Evolutionary conservation across 2,329 filamentous ascomycete genomes (phyloP).

Genomic region (Microsporum ferrugineum): DNA sequence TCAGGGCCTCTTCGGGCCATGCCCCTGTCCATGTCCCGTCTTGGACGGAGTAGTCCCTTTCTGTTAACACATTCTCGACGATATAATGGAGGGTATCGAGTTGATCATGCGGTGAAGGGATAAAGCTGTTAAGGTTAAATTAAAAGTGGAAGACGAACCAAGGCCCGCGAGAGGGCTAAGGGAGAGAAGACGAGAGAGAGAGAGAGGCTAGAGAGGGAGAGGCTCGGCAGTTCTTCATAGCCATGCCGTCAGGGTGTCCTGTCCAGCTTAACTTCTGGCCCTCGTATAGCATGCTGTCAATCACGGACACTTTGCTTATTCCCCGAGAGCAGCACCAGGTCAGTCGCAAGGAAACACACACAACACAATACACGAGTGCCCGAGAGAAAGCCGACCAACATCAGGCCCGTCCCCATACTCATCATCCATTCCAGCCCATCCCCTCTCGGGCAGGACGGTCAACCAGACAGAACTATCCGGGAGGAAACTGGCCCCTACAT

Average conservation of each 20-base stretch:
- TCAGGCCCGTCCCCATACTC: no score
- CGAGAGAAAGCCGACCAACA: background rate
- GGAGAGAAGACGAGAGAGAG: background rate
- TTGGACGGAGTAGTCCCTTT: background rate
- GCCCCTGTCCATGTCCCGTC: background rate
- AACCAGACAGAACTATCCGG: no score
- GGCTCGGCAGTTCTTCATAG: background rate
- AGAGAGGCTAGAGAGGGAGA: background rate
- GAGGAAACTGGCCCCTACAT: background rate
- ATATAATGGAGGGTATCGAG: background rate
- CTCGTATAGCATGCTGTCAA: background rate
- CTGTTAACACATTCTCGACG: background rate
- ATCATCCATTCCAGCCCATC: no score
- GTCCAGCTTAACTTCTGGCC: background rate
- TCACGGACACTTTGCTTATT: background rate
- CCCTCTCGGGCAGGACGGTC: no score
- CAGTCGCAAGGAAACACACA: no score
- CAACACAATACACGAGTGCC: background rate
- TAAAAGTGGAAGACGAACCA: background rate
- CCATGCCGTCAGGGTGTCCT: background rate
- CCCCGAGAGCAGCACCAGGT: background rate
- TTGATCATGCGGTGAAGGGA: conserved; percentile 1
- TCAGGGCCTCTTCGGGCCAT: background rate
- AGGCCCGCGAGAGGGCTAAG: background rate
- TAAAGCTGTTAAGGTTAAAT: background rate